These are phyloP conservation scores for Calonectria ilicicola DNA, from an alignment of 2,329 filamentous ascomycete genomes.

Conservation along the genomic window DNA sequence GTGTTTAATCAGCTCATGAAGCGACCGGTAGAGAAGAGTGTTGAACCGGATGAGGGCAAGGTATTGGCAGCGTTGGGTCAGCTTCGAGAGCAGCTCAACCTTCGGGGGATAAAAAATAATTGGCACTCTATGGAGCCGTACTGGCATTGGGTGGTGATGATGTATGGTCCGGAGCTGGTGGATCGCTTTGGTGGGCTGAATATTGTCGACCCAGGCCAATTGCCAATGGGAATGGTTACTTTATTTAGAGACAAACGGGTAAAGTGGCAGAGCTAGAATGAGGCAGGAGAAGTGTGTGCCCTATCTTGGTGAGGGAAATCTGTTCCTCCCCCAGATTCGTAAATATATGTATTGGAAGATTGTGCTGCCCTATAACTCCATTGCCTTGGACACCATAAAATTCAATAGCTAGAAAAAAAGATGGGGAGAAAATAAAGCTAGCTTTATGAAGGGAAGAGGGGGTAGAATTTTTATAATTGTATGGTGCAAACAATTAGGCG, in stretches of 20 bases:
- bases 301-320: too few relatives aligned
- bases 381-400: too few relatives aligned
- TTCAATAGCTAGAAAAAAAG: too few relatives aligned
- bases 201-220: conserved; percentile 56
- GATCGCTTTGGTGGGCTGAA: conserved; percentile 57
- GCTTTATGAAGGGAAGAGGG: too few relatives aligned
- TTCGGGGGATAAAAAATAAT: conserved; percentile 35
- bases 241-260: conserved; percentile 58
- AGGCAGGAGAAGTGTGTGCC: neutral
- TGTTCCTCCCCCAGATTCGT: too few relatives aligned
- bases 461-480: too few relatives aligned
- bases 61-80: conserved; percentile 38
- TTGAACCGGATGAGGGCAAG: conserved; percentile 41
- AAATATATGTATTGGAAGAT: too few relatives aligned
- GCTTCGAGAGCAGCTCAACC: conserved; percentile 28
- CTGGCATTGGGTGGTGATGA: conserved; percentile 60
- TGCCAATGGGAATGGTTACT: conserved; percentile 61
- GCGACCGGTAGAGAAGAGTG: conserved; percentile 43
- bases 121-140: conserved; percentile 55
- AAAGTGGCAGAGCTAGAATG: conserved; percentile 50
- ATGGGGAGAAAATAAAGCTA: too few relatives aligned
- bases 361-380: too few relatives aligned
- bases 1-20: conserved; percentile 53
- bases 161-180: conserved; percentile 59
- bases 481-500: too few relatives aligned